Conservation (phyloP, 495 filamentous ascomycete genomes). For the Neurospora sp. region DNA sequence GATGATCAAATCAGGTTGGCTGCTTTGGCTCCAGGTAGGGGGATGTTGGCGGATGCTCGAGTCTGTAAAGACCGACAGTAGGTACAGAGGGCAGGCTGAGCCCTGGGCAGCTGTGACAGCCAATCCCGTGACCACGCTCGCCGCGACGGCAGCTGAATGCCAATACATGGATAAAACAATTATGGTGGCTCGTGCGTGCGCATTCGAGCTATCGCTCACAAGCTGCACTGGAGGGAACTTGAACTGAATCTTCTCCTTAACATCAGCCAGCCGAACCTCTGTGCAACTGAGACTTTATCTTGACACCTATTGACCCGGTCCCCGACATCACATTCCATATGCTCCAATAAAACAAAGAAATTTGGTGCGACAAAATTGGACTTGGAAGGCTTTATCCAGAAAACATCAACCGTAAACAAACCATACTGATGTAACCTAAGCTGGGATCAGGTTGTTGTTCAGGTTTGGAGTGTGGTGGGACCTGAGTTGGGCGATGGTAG, state of each 20-base stretch:
- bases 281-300: background rate
- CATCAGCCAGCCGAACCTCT: background rate
- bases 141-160: background rate
- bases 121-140: background rate
- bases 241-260: background rate
- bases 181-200: background rate
- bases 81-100: background rate
- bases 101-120: background rate
- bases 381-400: background rate
- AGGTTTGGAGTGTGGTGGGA: background rate
- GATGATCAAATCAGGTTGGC: background rate
- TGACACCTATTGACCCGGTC: background rate
- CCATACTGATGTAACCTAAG: background rate
- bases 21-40: background rate
- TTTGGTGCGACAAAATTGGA: background rate
- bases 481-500: background rate
- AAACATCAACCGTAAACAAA: background rate
- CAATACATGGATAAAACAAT: background rate
- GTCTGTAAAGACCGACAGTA: background rate
- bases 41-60: background rate
- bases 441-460: no score
- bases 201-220: background rate
- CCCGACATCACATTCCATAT: background rate
- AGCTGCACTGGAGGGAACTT: background rate
- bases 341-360: background rate